phyloP scores from a whole-genome alignment of 768 basidiomycete genomes.

The Lactarius quietus region DNA sequence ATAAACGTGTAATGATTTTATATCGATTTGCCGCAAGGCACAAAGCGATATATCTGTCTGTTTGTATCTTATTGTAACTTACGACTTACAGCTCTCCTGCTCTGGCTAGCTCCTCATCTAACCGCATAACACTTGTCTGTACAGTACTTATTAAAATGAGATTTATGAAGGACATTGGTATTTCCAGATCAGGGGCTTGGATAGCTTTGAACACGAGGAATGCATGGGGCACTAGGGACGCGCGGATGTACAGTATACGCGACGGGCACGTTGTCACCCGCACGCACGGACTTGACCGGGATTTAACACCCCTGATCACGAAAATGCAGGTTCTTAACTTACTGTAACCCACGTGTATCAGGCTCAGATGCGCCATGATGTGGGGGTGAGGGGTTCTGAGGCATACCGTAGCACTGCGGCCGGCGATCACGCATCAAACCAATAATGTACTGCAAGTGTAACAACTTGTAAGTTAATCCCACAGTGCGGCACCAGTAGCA shows the following conservation, averaged over 20 bases:
- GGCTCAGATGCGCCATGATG: not conserved
- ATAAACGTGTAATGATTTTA: conserved; percentile 3
- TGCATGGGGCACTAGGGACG: too few relatives aligned
- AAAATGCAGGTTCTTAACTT: not conserved
- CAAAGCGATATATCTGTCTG: not conserved
- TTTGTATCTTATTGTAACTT: conserved; percentile 1
- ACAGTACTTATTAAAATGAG: conserved; percentile 7
- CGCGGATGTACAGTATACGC: not conserved
- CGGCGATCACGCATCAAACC: not conserved
- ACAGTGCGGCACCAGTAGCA: too few relatives aligned
- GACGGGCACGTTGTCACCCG: not conserved
- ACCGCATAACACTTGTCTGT: not conserved
- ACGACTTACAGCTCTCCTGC: not conserved
- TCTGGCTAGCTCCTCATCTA: not conserved
- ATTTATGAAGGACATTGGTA: not conserved
- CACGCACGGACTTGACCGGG: not conserved
- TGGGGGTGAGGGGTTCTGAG: not conserved
- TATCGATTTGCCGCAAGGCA: not conserved
- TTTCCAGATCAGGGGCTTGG: not conserved
- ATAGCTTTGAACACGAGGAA: not conserved
- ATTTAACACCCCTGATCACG: not conserved
- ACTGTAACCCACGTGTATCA: not conserved
- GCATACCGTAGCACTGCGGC: not conserved
- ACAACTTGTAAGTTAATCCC: too few relatives aligned
- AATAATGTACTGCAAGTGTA: too few relatives aligned